phyloP scores from a whole-genome alignment of 306 rosid species.

The Pachyrhizus erosus region DNA sequence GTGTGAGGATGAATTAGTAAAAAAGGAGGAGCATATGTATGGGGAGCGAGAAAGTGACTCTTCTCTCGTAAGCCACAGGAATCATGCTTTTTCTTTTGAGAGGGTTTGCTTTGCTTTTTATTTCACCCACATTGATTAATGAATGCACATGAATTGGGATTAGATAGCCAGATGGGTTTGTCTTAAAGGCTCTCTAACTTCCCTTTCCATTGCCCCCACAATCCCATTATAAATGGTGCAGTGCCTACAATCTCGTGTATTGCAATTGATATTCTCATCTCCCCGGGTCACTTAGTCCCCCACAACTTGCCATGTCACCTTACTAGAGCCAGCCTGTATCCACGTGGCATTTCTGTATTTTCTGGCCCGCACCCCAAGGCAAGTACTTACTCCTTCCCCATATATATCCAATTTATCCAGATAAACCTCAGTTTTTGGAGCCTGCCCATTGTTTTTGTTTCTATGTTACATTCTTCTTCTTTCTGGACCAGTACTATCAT shows the following conservation, averaged over 20 bases:
- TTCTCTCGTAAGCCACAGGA: conserved; percentile 48
- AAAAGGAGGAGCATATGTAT: conserved; percentile 43
- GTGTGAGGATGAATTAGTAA: background rate
- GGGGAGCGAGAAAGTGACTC: conserved; percentile 47
- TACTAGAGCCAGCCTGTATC: conserved; percentile 45
- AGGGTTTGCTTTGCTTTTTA: conserved; percentile 49
- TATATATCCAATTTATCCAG: conserved; percentile 42
- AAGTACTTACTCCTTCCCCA: background rate
- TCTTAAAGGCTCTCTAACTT: conserved; percentile 64
- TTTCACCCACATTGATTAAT: conserved; percentile 55
- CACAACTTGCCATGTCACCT: conserved; percentile 57
- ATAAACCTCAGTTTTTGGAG: conserved; percentile 46
- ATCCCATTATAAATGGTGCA: conserved; percentile 33
- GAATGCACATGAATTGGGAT: conserved; percentile 79
- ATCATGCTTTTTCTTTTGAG: conserved; percentile 57
- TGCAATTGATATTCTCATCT: conserved; percentile 27
- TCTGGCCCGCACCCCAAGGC: conserved; percentile 30
- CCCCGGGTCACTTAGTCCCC: too few relatives aligned
- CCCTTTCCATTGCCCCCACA: conserved; percentile 50
- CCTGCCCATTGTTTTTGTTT: conserved; percentile 1
- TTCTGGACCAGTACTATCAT: conserved; percentile 30
- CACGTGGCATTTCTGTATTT: conserved; percentile 43
- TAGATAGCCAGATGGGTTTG: conserved; percentile 75
- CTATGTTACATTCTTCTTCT: conserved; percentile 1
- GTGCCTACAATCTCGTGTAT: conserved; percentile 44